Percentiles rank a stretch among this genome's conserved stretches.
Evolutionary conservation across 345 rosid genomes (phyloP).

Genomic region (Arabidopsis thaliana): DNA sequence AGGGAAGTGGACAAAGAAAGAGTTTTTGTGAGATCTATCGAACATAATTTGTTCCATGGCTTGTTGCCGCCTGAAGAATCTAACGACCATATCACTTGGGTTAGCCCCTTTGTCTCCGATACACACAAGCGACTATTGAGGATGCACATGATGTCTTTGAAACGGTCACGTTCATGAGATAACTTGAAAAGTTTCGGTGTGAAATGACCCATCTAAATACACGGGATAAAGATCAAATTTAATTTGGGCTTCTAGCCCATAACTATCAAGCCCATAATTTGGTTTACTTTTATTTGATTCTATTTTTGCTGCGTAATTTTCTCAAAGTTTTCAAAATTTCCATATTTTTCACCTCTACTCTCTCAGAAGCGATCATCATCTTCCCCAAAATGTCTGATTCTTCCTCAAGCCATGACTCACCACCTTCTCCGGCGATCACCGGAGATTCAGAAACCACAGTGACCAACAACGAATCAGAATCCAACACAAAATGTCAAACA

Average conservation of each 20-base stretch:
- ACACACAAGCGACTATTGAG: slow-evolving; percentile 1
- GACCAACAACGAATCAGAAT: slow-evolving; percentile 10
- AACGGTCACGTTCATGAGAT: not conserved
- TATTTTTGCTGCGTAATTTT: slow-evolving; percentile 26
- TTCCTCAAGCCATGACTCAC: slow-evolving; percentile 36
- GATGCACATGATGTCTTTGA: not conserved
- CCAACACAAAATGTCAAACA: slow-evolving; percentile 42
- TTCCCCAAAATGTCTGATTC: slow-evolving; percentile 36
- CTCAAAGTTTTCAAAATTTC: not conserved
- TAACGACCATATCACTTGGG: not conserved
- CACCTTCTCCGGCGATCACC: slow-evolving; percentile 17
- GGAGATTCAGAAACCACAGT: slow-evolving; percentile 20
- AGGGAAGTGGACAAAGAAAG: not conserved
- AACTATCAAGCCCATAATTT: not conserved
- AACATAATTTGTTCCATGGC: not conserved
- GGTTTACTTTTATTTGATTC: slow-evolving; percentile 32
- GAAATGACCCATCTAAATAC: slow-evolving; percentile 6
- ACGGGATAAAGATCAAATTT: not conserved
- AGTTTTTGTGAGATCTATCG: not conserved
- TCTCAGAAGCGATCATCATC: slow-evolving; percentile 25
- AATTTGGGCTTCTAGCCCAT: too few species aligned
- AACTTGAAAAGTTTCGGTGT: slow-evolving; percentile 14
- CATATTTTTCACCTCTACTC: slow-evolving; percentile 20
- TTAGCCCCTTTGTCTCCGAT: not conserved
- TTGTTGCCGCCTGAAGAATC: not conserved